phyloP scores from a whole-genome alignment of 208 protist species.

The Eutreptiella sp. region DNA sequence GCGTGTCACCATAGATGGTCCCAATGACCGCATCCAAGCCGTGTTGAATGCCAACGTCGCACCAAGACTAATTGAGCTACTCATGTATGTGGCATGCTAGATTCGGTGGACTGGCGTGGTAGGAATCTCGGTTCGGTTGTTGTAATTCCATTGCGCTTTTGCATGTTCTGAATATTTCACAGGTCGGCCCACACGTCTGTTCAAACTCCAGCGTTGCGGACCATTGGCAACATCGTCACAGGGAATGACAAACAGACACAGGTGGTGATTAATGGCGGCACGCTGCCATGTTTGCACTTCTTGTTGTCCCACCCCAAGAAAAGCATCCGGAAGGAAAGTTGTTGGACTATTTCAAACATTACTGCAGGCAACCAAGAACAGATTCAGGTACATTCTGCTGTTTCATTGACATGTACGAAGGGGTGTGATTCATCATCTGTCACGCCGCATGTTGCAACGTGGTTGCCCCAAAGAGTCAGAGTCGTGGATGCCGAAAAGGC shows the following conservation, averaged over 20 bases:
- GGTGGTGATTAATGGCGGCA: constrained; percentile 81
- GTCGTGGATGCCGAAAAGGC: not conserved
- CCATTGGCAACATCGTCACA: constrained; percentile 97
- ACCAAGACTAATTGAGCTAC: constrained; percentile 81
- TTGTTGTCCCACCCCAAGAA: constrained; percentile 74
- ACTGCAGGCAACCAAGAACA: constrained; percentile 88
- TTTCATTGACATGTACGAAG: no score
- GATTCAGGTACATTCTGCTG: no score
- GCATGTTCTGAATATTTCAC: constrained; percentile 3
- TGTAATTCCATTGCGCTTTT: constrained; percentile 23
- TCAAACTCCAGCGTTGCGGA: constrained; percentile 89
- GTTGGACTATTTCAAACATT: constrained; percentile 99
- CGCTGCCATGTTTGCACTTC: constrained; percentile 56
- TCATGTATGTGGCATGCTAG: constrained; percentile 56
- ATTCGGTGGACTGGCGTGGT: no score
- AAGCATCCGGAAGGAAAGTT: constrained; percentile 94
- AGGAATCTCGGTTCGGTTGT: no score
- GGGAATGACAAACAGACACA: constrained; percentile 93
- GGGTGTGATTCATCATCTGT: no score
- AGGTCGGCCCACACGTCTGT: constrained; percentile 45
- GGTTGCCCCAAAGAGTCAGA: no score
- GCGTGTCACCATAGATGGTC: constrained; percentile 79
- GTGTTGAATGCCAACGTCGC: constrained; percentile 83
- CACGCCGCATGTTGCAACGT: no score
- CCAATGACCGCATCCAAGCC: constrained; percentile 84